Percentiles rank a stretch among this genome's conserved stretches.
Evolutionary conservation across 2,329 filamentous ascomycete genomes (phyloP).

Genomic region (Cladosporium sp.): DNA sequence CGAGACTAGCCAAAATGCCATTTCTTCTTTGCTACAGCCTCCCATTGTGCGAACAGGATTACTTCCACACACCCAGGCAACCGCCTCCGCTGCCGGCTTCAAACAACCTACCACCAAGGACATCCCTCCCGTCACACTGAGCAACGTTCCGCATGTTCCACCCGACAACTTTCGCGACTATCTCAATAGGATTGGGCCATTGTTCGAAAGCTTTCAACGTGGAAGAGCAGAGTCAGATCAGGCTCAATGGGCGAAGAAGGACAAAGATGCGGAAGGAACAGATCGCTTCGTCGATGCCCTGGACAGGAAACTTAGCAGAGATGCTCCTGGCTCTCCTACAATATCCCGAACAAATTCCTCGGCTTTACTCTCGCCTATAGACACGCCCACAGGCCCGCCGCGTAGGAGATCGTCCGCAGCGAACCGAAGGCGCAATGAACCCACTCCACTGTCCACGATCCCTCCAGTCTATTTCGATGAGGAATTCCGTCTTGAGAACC

Average conservation of each 20-base stretch:
- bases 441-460: conserved; percentile 85
- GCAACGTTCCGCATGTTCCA: conserved; percentile 80
- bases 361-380: conserved; percentile 41
- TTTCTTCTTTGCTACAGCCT: conserved; percentile 86
- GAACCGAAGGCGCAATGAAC: conserved; percentile 61
- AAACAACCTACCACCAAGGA: conserved; percentile 80
- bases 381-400: conserved; percentile 32
- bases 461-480: conserved; percentile 92
- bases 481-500: conserved; percentile 91
- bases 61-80: conserved; percentile 68
- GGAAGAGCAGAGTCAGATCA: conserved; percentile 71
- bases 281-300: conserved; percentile 48
- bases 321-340: conserved; percentile 30
- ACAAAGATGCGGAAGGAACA: conserved; percentile 39
- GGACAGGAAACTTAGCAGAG: conserved; percentile 36
- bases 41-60: conserved; percentile 86
- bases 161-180: conserved; percentile 77
- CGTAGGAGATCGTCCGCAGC: conserved; percentile 48
- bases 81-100: conserved; percentile 54
- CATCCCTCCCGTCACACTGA: conserved; percentile 87
- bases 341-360: conserved; percentile 38
- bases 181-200: conserved; percentile 72
- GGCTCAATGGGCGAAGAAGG: conserved; percentile 42
- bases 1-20: conserved; percentile 86
- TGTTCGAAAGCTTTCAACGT: conserved; percentile 85